Evolutionary conservation across 2,329 filamentous ascomycete species (phyloP), one percentile per base, ranked within the genome.

Genomic region (Cytospora piceae): DNA sequence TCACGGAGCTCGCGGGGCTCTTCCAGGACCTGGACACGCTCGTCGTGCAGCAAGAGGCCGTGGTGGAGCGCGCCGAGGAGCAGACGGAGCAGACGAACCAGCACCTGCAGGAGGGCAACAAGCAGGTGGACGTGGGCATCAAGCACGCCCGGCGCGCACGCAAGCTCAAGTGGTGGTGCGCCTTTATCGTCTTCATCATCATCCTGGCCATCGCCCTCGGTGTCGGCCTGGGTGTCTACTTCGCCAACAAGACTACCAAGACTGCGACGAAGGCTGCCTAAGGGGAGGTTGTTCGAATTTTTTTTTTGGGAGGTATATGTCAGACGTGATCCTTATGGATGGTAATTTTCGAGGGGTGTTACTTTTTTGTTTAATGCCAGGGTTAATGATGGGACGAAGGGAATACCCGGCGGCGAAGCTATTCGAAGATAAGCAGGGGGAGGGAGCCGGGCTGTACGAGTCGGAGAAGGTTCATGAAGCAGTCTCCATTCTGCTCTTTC

Each of bases 131-230:
- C 70, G 82, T 86, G 73, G 91, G 88, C 67, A 91, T 90, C 71
- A 82, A 85, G 69, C 85, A 85, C 72, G 91, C 90, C 58, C 82
- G 85, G 70, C 83, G 86, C 71, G 84, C 86, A 71, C 85, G 90
- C 72, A 91, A 88, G 81, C 85, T 92, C 78, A 94, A 94, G 83
- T 94, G 92, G 91, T 93, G 86, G 85, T 92, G 89, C 74, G 80
- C 91, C 68, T 78, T 87, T 68, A 81, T 93, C 66, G 79, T 81
- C 57, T 71, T 86, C 27, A 79, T 89, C 74, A 86, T 88, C 74
- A 76, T 86, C 72, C 74, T 89, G 60, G 82, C 80, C 69, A 78
- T 87, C 65, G 82, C 78, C 11, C 74, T 87, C 39, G 85, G 81
- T 63, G 82, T 89, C 68, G 85, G 81, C 64, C 74, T 88, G 17